Percentiles rank a stretch among this genome's conserved stretches.
These are phyloP conservation scores for Chiua virens DNA, from an alignment of 768 basidiomycete species.

Conservation along the genomic window DNA sequence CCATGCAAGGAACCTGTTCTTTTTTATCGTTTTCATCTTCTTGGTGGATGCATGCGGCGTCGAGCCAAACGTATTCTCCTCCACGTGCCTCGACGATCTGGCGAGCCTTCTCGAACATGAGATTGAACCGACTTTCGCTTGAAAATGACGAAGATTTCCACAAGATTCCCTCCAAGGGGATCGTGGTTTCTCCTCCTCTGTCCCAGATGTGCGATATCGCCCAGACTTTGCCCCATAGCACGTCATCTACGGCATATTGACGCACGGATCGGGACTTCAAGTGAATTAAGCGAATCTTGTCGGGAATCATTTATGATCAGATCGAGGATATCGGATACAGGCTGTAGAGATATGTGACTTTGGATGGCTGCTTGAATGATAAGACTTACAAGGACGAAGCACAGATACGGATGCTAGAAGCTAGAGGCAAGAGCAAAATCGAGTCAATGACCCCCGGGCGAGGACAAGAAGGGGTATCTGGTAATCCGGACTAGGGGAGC, in stretches of 20 bases:
- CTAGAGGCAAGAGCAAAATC: no score
- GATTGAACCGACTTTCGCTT: slow-evolving; percentile 3
- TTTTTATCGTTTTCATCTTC: neutral
- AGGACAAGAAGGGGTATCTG: no score
- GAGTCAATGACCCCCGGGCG: no score
- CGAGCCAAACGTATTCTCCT: slow-evolving; percentile 9
- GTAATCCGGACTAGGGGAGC: no score
- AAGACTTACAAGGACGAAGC: neutral
- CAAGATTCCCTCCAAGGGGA: slow-evolving; percentile 1
- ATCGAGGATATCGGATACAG: neutral
- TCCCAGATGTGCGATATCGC: slow-evolving; percentile 12
- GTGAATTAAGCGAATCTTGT: slow-evolving; percentile 1
- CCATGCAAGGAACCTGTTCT: slow-evolving; percentile 7
- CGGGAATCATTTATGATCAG: neutral
- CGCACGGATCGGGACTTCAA: neutral
- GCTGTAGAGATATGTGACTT: neutral
- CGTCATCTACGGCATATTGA: neutral
- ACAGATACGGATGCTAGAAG: no score
- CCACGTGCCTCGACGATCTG: neutral
- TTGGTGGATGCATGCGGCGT: slow-evolving; percentile 10
- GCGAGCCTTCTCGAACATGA: neutral
- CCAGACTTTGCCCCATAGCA: slow-evolving; percentile 7
- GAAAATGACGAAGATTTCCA: slow-evolving; percentile 7
- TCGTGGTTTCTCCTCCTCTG: neutral
- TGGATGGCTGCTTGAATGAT: neutral